A percentile compares a stretch with the other conserved stretches of the same genome.
phyloP scores from a whole-genome alignment of 257 asterid species.

The Osmanthus fragrans region DNA sequence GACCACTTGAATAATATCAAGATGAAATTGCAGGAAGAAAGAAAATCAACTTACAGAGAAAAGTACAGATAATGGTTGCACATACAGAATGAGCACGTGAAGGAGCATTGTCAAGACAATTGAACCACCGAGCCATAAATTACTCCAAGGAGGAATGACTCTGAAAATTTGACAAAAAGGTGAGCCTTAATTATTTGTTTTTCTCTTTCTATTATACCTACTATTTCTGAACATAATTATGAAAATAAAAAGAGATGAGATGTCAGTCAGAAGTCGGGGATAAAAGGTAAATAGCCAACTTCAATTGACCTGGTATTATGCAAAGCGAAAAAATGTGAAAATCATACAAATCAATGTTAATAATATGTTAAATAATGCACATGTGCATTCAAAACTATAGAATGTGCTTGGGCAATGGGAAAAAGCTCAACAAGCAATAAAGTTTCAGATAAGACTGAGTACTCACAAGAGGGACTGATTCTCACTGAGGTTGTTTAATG shows the following conservation, averaged over 20 bases:
- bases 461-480: slow-evolving; percentile 96
- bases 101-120: slow-evolving; percentile 88
- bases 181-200: neutral
- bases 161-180: slow-evolving; percentile 37
- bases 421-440: neutral
- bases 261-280: neutral
- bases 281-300: neutral
- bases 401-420: neutral
- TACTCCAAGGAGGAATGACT: slow-evolving; percentile 97
- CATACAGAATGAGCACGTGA: slow-evolving; percentile 77
- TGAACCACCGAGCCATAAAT: slow-evolving; percentile 94
- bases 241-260: neutral
- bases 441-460: slow-evolving; percentile 12
- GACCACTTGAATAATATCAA: neutral
- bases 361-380: neutral
- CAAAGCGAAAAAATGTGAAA: neutral
- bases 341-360: neutral
- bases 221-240: neutral
- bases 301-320: neutral
- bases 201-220: neutral
- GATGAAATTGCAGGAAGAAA: slow-evolving; percentile 5
- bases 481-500: slow-evolving; percentile 97
- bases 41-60: slow-evolving; percentile 73
- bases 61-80: slow-evolving; percentile 82
- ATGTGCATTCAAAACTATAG: neutral